Evolutionary conservation across 257 asterid species (phyloP), one percentile per base, ranked within the genome.

Genomic region (Knoxia roxburghii): DNA sequence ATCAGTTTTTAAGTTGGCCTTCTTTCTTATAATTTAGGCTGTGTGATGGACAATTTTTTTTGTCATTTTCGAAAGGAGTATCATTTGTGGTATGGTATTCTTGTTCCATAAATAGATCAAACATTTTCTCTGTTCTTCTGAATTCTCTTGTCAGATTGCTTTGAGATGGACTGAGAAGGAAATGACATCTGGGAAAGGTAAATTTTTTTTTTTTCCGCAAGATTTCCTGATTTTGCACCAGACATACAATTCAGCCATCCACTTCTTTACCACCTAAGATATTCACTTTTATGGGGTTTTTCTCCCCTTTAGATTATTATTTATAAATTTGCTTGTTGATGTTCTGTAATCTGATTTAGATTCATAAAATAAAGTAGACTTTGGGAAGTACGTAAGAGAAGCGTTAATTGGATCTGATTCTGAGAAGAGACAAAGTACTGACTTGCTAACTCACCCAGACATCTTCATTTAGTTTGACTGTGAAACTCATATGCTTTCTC

Each of bases 151-250:
- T 58, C 68, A 90, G 97, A 85, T 94, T 90, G 99, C 97, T 70
- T 89, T 94, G 72, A 86, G 99, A 81, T 94, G 99, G 84, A 83
- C 88, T 8, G 95, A 88, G 72, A 93, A 90, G 82, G 99, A 94
- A 87, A 97, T 94, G 43, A 84, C 84, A 75, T 81, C 99, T 80
- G 99, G 99, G 65, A 94, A 94, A 88, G 99, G 97, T 90, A 81
- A 62, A 15, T 50, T 74, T 72, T 68, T n/a, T n/a, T n/a, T n/a
- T n/a, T n/a, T n/a, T n/a, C n/a, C n/a, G n/a, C n/a, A n/a, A 55
- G 61, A 51, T 26, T 68, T 21, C 37, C 52, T 60, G 24, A 41
- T 43, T 11, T 43, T 13, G 43, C 20, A 32, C 65, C 15, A 17
- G 26, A 9, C 37, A 27, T 58, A 35, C 17, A 1, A 41, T 57